Percentiles rank a stretch among this genome's conserved stretches.
Conservation (phyloP, 2,329 filamentous ascomycete species). For the Xylaria sp. region DNA sequence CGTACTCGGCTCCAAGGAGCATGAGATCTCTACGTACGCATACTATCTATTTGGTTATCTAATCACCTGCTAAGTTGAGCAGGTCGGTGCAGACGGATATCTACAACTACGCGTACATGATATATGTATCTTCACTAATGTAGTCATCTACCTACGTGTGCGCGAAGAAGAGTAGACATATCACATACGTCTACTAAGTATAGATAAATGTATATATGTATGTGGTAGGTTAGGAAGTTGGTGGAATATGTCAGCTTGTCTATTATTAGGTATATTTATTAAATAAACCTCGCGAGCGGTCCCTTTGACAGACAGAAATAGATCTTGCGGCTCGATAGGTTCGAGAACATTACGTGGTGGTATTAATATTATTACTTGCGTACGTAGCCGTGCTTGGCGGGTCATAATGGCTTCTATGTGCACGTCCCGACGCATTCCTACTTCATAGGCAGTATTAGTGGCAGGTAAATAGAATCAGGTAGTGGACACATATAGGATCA, state of each 20-base stretch:
- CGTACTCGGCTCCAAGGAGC: slow-evolving; percentile 12
- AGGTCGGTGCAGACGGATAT: slow-evolving; percentile 6
- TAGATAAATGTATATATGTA: not conserved
- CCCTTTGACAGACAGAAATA: slow-evolving; percentile 9
- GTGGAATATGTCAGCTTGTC: slow-evolving; percentile 15
- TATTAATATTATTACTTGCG: not conserved
- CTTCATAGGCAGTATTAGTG: not conserved
- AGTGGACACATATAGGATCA: slow-evolving; percentile 1
- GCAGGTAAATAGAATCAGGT: not conserved
- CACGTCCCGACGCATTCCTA: not conserved
- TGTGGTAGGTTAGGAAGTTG: not conserved
- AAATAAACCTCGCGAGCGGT: not conserved
- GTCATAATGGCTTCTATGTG: not conserved
- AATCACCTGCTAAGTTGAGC: slow-evolving; percentile 28
- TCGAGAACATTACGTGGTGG: slow-evolving; percentile 1
- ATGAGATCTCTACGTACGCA: not conserved
- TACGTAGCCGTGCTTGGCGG: slow-evolving; percentile 7
- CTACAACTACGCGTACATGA: not conserved
- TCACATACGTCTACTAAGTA: not conserved
- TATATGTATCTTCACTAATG: not conserved
- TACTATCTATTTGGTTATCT: not conserved
- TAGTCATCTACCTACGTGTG: slow-evolving; percentile 1
- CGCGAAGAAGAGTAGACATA: not conserved
- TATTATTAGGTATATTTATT: slow-evolving; percentile 7
- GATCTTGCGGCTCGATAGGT: slow-evolving; percentile 18